phyloP scores from a whole-genome alignment of 2,329 filamentous ascomycete species.

The Reticulascus tulasneorum region DNA sequence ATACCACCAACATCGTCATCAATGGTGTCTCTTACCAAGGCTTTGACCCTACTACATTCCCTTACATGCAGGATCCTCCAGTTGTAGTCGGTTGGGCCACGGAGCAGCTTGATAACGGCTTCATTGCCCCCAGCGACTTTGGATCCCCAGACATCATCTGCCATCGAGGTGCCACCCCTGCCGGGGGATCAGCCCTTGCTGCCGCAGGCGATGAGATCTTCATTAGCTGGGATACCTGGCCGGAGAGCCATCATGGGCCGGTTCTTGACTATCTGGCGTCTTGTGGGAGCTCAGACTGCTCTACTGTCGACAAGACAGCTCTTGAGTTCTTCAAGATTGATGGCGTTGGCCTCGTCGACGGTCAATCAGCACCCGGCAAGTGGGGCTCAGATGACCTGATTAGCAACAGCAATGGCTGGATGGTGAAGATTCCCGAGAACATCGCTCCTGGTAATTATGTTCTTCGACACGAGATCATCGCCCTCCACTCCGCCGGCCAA shows the following conservation, averaged over 20 bases:
- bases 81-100: conserved; percentile 30
- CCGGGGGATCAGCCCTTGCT: conserved; percentile 37
- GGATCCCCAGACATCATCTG: conserved; percentile 42
- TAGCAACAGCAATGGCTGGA: conserved; percentile 40
- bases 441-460: conserved; percentile 51
- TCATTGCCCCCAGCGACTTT: conserved; percentile 39
- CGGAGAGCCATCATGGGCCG: conserved; percentile 58
- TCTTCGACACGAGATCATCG: conserved; percentile 53
- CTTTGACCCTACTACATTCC: conserved; percentile 20
- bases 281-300: conserved; percentile 51
- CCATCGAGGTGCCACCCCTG: conserved; percentile 38
- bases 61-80: conserved; percentile 21
- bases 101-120: conserved; percentile 35
- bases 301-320: conserved; percentile 42
- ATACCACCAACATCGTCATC: conserved; percentile 24
- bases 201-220: conserved; percentile 56
- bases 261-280: conserved; percentile 58
- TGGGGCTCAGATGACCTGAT: conserved; percentile 55
- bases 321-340: conserved; percentile 60
- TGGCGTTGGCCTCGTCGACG: conserved; percentile 44
- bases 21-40: conserved; percentile 24
- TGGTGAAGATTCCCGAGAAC: conserved; percentile 40
- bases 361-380: conserved; percentile 32
- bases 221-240: conserved; percentile 63
- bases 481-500: conserved; percentile 43